Conservation (phyloP, 2,329 filamentous ascomycete genomes). For the Xylariaceae sp. region DNA sequence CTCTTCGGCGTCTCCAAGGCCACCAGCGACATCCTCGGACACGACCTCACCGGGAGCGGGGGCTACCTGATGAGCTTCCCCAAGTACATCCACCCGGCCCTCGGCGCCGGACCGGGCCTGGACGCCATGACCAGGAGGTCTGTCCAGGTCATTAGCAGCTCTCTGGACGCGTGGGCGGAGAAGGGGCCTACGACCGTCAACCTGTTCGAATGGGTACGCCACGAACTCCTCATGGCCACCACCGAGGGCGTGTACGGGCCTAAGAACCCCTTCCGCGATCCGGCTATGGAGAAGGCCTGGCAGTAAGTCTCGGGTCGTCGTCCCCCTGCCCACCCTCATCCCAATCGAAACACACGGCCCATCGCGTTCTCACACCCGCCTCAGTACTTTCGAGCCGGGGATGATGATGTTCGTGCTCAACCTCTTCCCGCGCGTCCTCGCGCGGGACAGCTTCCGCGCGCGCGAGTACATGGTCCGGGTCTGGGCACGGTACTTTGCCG, state of each 20-base stretch:
- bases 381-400: constrained; percentile 9
- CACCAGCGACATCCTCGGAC: constrained; percentile 4
- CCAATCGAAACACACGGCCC: no score
- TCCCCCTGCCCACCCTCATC: no score
- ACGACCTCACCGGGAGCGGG: constrained; percentile 3
- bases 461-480: constrained; percentile 10
- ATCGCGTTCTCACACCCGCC: no score
- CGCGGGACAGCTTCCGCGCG: constrained; percentile 5
- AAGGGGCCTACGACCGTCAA: constrained; percentile 3
- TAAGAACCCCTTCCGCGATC: constrained; percentile 14
- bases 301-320: constrained; percentile 10
- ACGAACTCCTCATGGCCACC: constrained; percentile 12
- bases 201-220: constrained; percentile 12
- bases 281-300: constrained; percentile 12
- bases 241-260: constrained; percentile 15
- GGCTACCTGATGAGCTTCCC: constrained; percentile 12
- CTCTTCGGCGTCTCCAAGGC: constrained; percentile 3
- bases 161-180: constrained; percentile 4
- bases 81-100: constrained; percentile 7
- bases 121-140: constrained; percentile 13
- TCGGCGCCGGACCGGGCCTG: constrained; percentile 9
- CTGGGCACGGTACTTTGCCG: constrained; percentile 10
- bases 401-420: constrained; percentile 11
- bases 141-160: constrained; percentile 7
- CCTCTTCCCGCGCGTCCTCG: constrained; percentile 3